Base-by-base conservation (phyloP, 1,284 basidiomycete species). In the Irpex sp. region DNA sequence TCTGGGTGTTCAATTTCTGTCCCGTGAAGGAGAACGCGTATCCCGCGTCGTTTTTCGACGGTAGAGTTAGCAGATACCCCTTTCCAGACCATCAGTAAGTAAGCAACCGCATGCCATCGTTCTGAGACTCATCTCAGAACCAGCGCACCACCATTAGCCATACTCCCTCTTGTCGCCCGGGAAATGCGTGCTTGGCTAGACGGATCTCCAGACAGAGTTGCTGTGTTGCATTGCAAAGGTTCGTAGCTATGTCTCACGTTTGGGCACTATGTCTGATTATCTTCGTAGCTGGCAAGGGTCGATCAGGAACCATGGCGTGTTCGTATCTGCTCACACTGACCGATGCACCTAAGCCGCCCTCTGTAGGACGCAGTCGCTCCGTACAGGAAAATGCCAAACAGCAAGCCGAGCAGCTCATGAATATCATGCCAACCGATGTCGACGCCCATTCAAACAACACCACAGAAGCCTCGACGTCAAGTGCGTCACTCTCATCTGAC, bases 151-250 rank as follows among this genome's bases (percentile, higher is more conserved):
- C 94, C 94, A 0, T 77, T 96, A n/a, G 84, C 88, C 1, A 80
- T 94, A 59, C 81, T 97, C 60, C 84, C 92, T 4, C 81, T 95
- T 11, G 85, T 88, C 6, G 88, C 90, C 0, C 81, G 89, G 15
- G 93, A 94, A 73, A 93, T 95, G 74, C 82, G 81, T 49, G 77
- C 81, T n/a, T 96, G 92, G 90, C 79, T 96, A 2, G 80, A 83
- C 50, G 87, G 83, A 0, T 87, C 89, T 13, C 77, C 82, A 2
- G 83, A 90, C 6, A 80, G 89, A 55, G 88, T 95, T 13, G 89
- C 87, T 4, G 93, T 95, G 4, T 81, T 96, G 1, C 94, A 97
- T 70, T 97, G 94, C 75, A 96, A 96, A 85, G 92, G 93, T 85
- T 68, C 43, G 59, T 21, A 47, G 9, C 36, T 51, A 17, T 15